Base-by-base conservation (phyloP, 2,329 filamentous ascomycete species). In the Sclerotinia sclerotiorum region DNA sequence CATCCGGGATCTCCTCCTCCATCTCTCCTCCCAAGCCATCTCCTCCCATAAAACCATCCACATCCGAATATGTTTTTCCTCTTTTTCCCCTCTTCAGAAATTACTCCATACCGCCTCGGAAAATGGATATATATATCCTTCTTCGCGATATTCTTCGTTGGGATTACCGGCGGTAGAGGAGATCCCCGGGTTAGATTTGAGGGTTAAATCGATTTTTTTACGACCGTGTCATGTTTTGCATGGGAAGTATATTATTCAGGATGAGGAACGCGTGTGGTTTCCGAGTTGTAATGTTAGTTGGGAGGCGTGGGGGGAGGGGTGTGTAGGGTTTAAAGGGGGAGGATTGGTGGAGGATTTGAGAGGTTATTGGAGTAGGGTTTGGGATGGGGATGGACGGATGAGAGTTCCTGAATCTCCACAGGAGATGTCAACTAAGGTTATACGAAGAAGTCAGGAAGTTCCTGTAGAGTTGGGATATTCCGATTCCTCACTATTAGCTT, bases 301-400 rank as follows among this genome's bases (percentile, higher is more conserved):
- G 90, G 92, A 95, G 78, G 79, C 87, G n/a, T 96, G 92, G 92
- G 89, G 94, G 35, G 92, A 96, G 77, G 90, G 89, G 0, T 92
- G 89, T 68, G 80, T 94, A 4, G 86, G 88, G 67, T 79, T 94
- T 15, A 82, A 82, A 8, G 91, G 91, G 1, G 62, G 49, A 0
- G 81, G 83, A 0, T 82, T 90, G 0, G 86, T 93, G 0, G 73
- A 77, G 5, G 81, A 84, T 58, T 15, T 57, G 10, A 24, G 55
- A 44, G 32, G 61, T 29, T 69, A 65, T 35, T 69, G 67, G 67
- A 19, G 15, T 1, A 35, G 44, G 5, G 39, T 69, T n/a, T 69
- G 67, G 67, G 63, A 65, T 35, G 46, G 52, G 1, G 67, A 65
- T 42, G 62, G 27, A 3, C 46, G 10, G 48, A 68, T 69, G 65